phyloP scores from a whole-genome alignment of 2,329 filamentous ascomycete genomes.

The Dactylonectria macrodidyma region DNA sequence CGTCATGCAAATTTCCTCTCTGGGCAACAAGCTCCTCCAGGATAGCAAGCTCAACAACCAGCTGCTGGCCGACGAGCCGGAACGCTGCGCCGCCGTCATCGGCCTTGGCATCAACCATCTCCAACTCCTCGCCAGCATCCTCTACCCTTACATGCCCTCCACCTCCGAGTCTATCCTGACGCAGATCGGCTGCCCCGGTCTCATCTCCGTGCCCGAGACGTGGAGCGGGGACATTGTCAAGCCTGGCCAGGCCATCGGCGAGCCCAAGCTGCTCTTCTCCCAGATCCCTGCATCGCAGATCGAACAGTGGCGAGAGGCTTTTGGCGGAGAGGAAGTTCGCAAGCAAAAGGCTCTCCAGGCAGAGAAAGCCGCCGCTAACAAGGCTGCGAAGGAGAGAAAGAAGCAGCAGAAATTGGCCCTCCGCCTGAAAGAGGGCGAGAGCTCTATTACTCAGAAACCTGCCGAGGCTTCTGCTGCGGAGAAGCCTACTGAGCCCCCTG shows the following conservation, averaged over 20 bases:
- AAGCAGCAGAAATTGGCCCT: constrained; percentile 59
- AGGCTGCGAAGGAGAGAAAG: constrained; percentile 65
- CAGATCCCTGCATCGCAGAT: constrained; percentile 86
- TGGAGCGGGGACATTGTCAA: constrained; percentile 76
- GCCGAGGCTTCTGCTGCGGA: constrained; percentile 23
- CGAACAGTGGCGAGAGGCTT: constrained; percentile 85
- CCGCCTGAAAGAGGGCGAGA: constrained; percentile 26
- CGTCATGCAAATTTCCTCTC: constrained; percentile 76
- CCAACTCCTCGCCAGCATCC: constrained; percentile 83
- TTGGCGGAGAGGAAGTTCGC: constrained; percentile 75
- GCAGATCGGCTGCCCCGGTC: constrained; percentile 76
- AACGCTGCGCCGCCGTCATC: constrained; percentile 72
- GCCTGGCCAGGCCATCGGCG: constrained; percentile 85
- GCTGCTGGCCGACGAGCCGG: constrained; percentile 68
- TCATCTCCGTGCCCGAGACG: constrained; percentile 72
- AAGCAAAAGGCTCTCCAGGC: constrained; percentile 76
- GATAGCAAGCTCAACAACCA: constrained; percentile 69
- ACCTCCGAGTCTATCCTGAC: constrained; percentile 81
- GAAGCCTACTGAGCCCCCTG: constrained; percentile 40
- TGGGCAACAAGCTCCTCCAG: constrained; percentile 67
- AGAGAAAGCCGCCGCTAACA: constrained; percentile 66
- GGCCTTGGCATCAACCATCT: constrained; percentile 88
- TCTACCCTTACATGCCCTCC: constrained; percentile 89
- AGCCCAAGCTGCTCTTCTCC: constrained; percentile 85
- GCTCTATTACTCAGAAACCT: constrained; percentile 28